A percentile compares a stretch with the other conserved stretches of the same genome.
These are phyloP conservation scores for Malassezia brasiliensis DNA, from an alignment of 1,284 basidiomycete species.

Conservation along the genomic window DNA sequence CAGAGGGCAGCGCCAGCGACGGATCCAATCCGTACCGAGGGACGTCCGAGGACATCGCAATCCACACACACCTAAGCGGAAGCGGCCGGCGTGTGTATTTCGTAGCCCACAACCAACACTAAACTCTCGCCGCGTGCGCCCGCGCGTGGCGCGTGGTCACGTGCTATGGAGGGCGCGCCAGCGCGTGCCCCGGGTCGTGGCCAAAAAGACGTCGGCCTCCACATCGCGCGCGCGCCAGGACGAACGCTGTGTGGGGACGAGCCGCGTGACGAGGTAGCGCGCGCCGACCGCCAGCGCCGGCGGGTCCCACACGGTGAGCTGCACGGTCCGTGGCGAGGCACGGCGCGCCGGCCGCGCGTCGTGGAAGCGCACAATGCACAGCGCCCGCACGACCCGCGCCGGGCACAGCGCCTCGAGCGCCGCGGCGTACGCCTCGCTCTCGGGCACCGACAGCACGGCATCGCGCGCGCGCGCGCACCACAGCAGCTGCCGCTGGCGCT, in stretches of 20 bases:
- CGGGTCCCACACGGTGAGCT: slow-evolving; percentile 31
- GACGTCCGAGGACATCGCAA: slow-evolving; percentile 13
- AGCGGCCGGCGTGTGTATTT: not conserved
- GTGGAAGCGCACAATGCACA: slow-evolving; percentile 65
- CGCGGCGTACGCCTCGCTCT: slow-evolving; percentile 4
- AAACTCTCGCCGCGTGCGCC: slow-evolving; percentile 15
- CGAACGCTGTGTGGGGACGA: slow-evolving; percentile 3
- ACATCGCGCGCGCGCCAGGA: slow-evolving; percentile 9
- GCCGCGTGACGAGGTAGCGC: slow-evolving; percentile 7
- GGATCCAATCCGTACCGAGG: slow-evolving; percentile 1
- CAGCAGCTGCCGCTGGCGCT: not conserved
- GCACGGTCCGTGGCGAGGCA: slow-evolving; percentile 19
- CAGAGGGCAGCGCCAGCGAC: slow-evolving; percentile 4
- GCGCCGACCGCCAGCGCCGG: slow-evolving; percentile 5
- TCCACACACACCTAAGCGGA: not conserved
- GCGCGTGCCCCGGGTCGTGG: slow-evolving; percentile 8
- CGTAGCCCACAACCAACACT: slow-evolving; percentile 12
- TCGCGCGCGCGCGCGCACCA: slow-evolving; percentile 5
- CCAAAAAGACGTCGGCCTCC: slow-evolving; percentile 10
- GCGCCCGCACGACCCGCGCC: slow-evolving; percentile 65
- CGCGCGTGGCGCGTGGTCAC: slow-evolving; percentile 11
- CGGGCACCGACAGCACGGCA: slow-evolving; percentile 16
- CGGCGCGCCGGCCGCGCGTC: slow-evolving; percentile 54
- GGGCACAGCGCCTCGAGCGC: slow-evolving; percentile 59
- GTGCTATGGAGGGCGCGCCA: slow-evolving; percentile 1